These are phyloP conservation scores for Boletus pseudo-olivaceus DNA, from an alignment of 768 basidiomycete genomes.

Conservation along the genomic window DNA sequence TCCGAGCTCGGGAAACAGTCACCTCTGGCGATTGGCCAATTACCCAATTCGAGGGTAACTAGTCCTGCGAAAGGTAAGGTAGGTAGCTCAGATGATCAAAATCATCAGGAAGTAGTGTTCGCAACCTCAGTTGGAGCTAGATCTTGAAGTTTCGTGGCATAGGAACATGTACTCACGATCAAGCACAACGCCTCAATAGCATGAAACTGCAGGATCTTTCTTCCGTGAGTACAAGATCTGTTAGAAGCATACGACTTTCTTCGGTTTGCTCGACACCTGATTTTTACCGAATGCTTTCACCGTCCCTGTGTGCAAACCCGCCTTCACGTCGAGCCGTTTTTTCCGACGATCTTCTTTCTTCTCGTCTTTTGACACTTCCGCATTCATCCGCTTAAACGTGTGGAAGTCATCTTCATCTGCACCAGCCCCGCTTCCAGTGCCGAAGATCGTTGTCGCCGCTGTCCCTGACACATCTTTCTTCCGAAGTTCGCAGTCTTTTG, in stretches of 20 bases:
- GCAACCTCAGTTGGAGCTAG: neutral
- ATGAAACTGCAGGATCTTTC: neutral
- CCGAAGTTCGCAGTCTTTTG: constrained; percentile 73
- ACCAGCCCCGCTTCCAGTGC: constrained; percentile 50
- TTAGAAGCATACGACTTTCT: constrained; percentile 52
- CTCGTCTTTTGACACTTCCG: constrained; percentile 60
- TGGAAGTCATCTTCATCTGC: constrained; percentile 98
- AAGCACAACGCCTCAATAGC: neutral
- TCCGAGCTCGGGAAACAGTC: neutral
- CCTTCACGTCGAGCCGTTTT: constrained; percentile 40
- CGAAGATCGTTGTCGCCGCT: constrained; percentile 19
- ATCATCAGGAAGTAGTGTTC: too few relatives aligned
- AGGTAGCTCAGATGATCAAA: neutral
- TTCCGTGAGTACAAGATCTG: neutral
- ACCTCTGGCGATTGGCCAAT: too few relatives aligned
- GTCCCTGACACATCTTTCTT: constrained; percentile 46
- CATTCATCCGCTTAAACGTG: constrained; percentile 60
- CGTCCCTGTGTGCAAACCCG: constrained; percentile 42
- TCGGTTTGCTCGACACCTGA: constrained; percentile 26
- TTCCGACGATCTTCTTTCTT: constrained; percentile 44
- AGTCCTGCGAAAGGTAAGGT: too few relatives aligned
- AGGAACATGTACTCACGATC: neutral
- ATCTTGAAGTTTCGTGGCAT: neutral
- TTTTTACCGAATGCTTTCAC: constrained; percentile 34
- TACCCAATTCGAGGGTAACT: neutral